These are phyloP conservation scores for Chloris gayana DNA, from an alignment of 176 grass and related monocot species.

Conservation along the genomic window DNA sequence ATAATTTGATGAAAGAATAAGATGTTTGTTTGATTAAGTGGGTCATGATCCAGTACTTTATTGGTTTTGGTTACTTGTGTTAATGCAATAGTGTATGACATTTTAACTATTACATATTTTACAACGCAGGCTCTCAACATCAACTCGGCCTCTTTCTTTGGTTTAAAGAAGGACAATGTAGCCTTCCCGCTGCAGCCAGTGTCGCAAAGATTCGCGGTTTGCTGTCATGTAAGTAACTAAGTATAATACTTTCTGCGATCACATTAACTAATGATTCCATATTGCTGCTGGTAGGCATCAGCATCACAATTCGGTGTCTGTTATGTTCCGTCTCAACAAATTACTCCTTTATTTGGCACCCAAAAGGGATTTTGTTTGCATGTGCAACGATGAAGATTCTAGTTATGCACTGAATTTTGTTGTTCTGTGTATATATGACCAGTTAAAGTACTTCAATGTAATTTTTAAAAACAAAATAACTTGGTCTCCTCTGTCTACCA, in stretches of 20 bases:
- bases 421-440: not conserved
- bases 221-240: constrained; percentile 57
- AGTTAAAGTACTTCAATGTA: not conserved
- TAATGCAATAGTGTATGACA: not conserved
- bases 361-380: not conserved
- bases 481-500: not conserved
- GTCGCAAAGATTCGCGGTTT: constrained; percentile 42
- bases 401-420: not conserved
- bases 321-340: not conserved
- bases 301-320: not conserved
- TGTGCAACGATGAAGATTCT: not conserved
- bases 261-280: not conserved
- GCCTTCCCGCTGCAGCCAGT: constrained; percentile 42
- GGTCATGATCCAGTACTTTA: not conserved
- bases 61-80: not conserved
- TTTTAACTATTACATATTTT: not conserved
- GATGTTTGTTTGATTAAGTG: not conserved
- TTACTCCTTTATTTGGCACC: not conserved
- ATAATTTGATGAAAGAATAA: not conserved
- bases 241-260: not conserved
- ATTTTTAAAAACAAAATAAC: not conserved
- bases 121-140: constrained; percentile 48
- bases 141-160: constrained; percentile 44
- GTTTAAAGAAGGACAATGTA: constrained; percentile 51
- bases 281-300: not conserved